Evolutionary conservation across 1,284 basidiomycete genomes (phyloP).

Genomic region (Rhodofomes roseus): DNA sequence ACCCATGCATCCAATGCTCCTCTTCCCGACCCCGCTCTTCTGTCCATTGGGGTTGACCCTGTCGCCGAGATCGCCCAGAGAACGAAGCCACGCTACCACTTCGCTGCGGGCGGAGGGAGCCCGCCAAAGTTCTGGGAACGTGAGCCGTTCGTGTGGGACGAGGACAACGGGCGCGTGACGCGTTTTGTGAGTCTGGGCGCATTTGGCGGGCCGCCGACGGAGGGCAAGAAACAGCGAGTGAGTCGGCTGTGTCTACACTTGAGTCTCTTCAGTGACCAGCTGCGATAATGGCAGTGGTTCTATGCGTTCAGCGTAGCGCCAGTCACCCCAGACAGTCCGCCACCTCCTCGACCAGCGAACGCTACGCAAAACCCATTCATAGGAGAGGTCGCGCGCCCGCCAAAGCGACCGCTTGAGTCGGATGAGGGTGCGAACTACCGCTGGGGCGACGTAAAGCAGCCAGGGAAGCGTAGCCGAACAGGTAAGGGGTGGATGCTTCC

Average conservation of each 20-base stretch:
- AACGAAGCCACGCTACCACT: slow-evolving; percentile 77
- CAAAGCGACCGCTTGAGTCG: slow-evolving; percentile 53
- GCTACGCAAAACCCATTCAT: slow-evolving; percentile 73
- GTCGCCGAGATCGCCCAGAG: slow-evolving; percentile 65
- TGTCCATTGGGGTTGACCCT: slow-evolving; percentile 47
- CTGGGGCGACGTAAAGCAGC: slow-evolving; percentile 57
- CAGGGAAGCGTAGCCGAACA: slow-evolving; percentile 50
- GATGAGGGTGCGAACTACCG: slow-evolving; percentile 59
- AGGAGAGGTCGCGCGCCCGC: slow-evolving; percentile 33
- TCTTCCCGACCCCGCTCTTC: slow-evolving; percentile 43
- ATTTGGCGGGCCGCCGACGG: slow-evolving; percentile 64
- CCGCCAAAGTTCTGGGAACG: slow-evolving; percentile 85
- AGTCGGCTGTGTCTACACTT: slow-evolving; percentile 19
- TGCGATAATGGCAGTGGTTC: slow-evolving; percentile 54
- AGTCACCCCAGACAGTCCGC: slow-evolving; percentile 26
- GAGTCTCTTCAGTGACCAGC: background rate
- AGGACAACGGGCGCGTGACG: slow-evolving; percentile 62
- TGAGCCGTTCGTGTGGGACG: slow-evolving; percentile 85
- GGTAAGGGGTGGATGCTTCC: slow-evolving; percentile 33
- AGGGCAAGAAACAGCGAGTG: slow-evolving; percentile 82
- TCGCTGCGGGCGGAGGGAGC: slow-evolving; percentile 56
- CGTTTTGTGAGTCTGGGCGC: slow-evolving; percentile 83
- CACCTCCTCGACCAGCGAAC: slow-evolving; percentile 53
- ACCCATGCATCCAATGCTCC: slow-evolving; percentile 58
- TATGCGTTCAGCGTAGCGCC: slow-evolving; percentile 71